Evolutionary conservation across 202 grass and related monocot genomes (phyloP), one percentile per base, ranked within the genome.

Genomic region (Zoysia matrella): DNA sequence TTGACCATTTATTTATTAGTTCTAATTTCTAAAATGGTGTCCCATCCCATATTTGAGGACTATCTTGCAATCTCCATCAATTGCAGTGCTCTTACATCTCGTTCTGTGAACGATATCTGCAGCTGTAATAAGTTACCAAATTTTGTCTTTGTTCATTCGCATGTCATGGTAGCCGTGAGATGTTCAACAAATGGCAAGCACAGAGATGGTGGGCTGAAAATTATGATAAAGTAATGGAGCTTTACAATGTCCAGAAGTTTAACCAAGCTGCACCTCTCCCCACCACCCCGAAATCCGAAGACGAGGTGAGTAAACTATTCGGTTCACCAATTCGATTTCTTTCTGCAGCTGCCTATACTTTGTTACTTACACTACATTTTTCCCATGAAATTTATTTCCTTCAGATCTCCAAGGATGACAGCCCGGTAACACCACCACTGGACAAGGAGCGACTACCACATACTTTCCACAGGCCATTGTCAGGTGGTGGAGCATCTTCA

Each of bases 201-300:
- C 92, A 94, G 65, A 82, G 87, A 30, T 94, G 92, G 92, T 94
- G 92, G 92, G 85, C 89, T 83, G 89, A 94, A 67, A 94, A 94
- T 49, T 90, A 94, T 60, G 92, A 94, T 72, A 92, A 86, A 78
- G 87, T 94, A 69, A 88, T 90, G 89, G 92, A 94, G 49, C 87
- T 94, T 81, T 94, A 94, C 76, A 94, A 94, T 52, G 92, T 94
- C 14, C 89, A 90, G 76, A 94, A 61, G 77, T 94, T 94, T 83
- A 86, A 92, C 54, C 82, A 92, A 76, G 67, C 61, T 16, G 80
- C 88, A 56, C 85, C 92, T 71, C 92, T 94, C 46, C 87, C 87
- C 16, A 79, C 68, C 51, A 87, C 89, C 71, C 85, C 89, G 47
- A 92, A 91, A 70, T 94, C 85, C 10, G 92, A 92, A 87, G 92